A percentile compares a stretch with the other conserved stretches of the same genome.
Conservation (phyloP, 441 rosid species). For the Adansonia madagascariensis region DNA sequence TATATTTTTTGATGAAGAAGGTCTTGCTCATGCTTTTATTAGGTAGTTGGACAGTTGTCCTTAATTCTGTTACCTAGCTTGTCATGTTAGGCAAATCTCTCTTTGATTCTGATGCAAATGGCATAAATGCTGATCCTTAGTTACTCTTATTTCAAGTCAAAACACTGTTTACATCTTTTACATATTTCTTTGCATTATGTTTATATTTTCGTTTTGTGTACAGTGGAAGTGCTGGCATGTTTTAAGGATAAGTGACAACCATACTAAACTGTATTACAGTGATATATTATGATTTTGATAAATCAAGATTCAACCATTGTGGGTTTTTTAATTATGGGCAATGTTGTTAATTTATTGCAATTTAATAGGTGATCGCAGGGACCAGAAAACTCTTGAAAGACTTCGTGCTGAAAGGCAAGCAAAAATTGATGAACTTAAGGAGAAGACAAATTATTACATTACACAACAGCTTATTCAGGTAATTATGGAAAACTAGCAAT, state of each 20-base stretch:
- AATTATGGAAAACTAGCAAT: not conserved
- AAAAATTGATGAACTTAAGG: constrained; percentile 88
- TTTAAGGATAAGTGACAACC: not conserved
- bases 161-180: not conserved
- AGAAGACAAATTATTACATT: constrained; percentile 82
- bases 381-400: constrained; percentile 77
- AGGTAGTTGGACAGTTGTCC: constrained; percentile 4
- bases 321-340: not conserved
- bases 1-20: constrained; percentile 7
- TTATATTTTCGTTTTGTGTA: not conserved
- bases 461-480: constrained; percentile 97
- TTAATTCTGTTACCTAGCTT: not conserved
- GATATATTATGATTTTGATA: not conserved
- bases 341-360: constrained; percentile 21
- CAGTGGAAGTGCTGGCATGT: not conserved
- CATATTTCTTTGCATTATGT: not conserved
- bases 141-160: not conserved
- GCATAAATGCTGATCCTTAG: not conserved
- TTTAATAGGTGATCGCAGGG: constrained; percentile 73
- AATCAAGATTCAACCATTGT: constrained; percentile 1
- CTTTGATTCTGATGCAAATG: not conserved
- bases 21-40: not conserved
- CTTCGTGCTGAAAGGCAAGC: constrained; percentile 87
- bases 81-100: constrained; percentile 9
- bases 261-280: not conserved